phyloP scores from a whole-genome alignment of 148 eudicot genomes.

The Vaccinium myrtillus region DNA sequence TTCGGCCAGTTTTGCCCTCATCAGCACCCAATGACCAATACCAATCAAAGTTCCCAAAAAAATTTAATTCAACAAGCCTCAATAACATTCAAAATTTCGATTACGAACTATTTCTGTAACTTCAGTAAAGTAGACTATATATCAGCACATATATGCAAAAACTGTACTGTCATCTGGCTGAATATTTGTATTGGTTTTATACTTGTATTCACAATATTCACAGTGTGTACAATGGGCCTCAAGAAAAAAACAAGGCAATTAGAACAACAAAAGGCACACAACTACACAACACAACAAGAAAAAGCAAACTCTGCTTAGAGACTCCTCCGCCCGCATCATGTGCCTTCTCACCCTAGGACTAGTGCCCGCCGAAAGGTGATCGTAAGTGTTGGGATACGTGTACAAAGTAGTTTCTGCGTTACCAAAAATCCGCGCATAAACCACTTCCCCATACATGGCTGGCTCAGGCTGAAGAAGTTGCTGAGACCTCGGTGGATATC shows the following conservation, averaged over 20 bases:
- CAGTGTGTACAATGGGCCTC: conserved; percentile 12
- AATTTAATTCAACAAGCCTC: background rate
- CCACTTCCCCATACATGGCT: conserved; percentile 73
- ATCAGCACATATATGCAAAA: conserved; percentile 19
- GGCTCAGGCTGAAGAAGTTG: conserved; percentile 40
- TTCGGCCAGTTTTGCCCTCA: no score
- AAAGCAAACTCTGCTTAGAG: conserved; percentile 58
- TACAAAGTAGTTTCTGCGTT: conserved; percentile 40
- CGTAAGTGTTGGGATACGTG: conserved; percentile 43
- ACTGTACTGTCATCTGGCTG: conserved; percentile 9
- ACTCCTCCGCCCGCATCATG: conserved; percentile 49
- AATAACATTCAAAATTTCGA: background rate
- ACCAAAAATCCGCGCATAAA: conserved; percentile 57
- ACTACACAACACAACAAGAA: conserved; percentile 57
- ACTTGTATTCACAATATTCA: conserved; percentile 9
- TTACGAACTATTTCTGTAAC: background rate
- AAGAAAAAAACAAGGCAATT: conserved; percentile 10
- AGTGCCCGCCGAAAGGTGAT: conserved; percentile 21
- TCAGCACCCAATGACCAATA: background rate
- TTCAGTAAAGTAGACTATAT: background rate
- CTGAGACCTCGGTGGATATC: conserved; percentile 18
- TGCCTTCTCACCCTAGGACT: conserved; percentile 51
- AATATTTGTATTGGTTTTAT: background rate
- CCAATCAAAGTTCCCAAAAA: background rate
- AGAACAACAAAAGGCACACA: conserved; percentile 61